phyloP scores from a whole-genome alignment of 2,329 filamentous ascomycete genomes.

The Fusarium nisikadoi region DNA sequence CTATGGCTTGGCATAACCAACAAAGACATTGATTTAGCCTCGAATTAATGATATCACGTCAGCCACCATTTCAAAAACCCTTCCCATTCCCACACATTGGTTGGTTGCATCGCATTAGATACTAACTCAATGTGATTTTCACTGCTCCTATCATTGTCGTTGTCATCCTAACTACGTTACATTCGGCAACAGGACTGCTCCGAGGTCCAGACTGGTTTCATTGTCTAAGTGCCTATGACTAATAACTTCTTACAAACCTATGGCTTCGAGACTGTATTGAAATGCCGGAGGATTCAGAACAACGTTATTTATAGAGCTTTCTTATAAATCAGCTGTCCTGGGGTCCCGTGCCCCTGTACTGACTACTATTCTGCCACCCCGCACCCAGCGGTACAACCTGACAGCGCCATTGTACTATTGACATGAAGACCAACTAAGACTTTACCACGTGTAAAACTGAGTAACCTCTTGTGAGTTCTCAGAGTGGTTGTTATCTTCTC shows the following conservation, averaged over 20 bases:
- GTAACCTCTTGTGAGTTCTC: accelerated
- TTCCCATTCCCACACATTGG: not conserved
- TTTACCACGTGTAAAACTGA: not conserved
- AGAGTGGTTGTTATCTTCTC: accelerated
- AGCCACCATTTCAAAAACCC: not conserved
- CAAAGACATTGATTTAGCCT: not conserved
- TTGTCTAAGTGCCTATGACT: not conserved
- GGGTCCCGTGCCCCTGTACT: no score
- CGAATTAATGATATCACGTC: not conserved
- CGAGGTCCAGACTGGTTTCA: not conserved
- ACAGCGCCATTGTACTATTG: no score
- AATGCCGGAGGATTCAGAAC: not conserved
- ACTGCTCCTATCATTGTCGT: no score
- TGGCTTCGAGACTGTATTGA: accelerated
- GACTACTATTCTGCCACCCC: not conserved
- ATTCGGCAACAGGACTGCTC: not conserved
- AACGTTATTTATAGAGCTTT: not conserved
- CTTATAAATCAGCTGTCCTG: not conserved
- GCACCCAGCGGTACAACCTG: no score
- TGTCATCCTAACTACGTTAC: not conserved
- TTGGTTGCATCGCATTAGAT: not conserved
- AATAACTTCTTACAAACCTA: not conserved
- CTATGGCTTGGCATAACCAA: not conserved
- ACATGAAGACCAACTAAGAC: accelerated
- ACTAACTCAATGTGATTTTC: not conserved